Conservation (phyloP, 495 filamentous ascomycete genomes). For the Aspergillus cavernicola region DNA sequence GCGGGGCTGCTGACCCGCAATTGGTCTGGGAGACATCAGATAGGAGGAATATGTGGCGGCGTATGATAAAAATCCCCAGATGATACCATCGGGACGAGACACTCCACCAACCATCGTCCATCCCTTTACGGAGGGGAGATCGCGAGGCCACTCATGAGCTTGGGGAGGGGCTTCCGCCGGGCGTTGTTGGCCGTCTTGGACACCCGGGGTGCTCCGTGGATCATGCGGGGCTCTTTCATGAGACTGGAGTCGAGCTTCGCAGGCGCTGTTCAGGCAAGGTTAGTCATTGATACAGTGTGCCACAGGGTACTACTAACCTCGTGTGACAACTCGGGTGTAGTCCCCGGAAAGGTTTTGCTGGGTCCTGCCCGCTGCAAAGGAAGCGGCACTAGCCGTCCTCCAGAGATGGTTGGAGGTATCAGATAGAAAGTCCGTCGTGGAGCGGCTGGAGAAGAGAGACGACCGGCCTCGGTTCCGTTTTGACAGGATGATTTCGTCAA, state of each 20-base stretch:
- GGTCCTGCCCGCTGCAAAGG: constrained; percentile 57
- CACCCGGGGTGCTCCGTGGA: constrained; percentile 68
- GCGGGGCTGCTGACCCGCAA: constrained; percentile 4
- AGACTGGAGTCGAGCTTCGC: constrained; percentile 78
- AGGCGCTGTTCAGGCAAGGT: constrained; percentile 53
- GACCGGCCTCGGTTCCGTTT: constrained; percentile 81
- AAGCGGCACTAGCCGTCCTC: constrained; percentile 79
- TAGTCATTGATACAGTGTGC: constrained; percentile 10
- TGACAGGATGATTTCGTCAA: constrained; percentile 92
- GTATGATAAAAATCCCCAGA: constrained; percentile 8
- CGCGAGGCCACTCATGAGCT: constrained; percentile 56
- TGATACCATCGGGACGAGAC: constrained; percentile 9
- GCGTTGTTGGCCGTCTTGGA: constrained; percentile 57
- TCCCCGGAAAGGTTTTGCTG: constrained; percentile 63
- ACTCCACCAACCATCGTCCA: constrained; percentile 18
- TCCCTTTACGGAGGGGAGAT: constrained; percentile 38
- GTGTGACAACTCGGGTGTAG: constrained; percentile 49
- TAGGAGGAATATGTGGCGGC: constrained; percentile 15
- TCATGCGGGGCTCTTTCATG: constrained; percentile 83
- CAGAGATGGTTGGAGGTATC: constrained; percentile 90
- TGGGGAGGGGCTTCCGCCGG: constrained; percentile 70
- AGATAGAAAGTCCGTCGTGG: constrained; percentile 66
- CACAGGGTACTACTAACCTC: constrained; percentile 46
- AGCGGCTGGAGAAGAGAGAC: constrained; percentile 48
- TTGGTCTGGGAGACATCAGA: constrained; percentile 6